Base-by-base conservation (phyloP, 148 eudicot species). In the Dysphania ambrosioides region DNA sequence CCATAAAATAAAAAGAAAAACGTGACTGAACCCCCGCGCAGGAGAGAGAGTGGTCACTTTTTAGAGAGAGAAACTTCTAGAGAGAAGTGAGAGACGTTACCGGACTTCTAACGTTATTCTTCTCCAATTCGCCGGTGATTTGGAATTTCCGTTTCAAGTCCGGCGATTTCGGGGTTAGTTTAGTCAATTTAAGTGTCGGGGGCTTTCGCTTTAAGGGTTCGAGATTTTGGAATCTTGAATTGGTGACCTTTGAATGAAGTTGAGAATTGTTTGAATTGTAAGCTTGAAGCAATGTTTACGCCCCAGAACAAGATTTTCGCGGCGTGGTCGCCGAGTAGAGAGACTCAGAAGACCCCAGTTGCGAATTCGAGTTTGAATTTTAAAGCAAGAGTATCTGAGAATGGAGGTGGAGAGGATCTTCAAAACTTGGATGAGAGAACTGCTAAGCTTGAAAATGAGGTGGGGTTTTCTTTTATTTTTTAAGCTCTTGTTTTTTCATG, bases 401-500 rank as follows among this genome's bases (percentile, higher is more conserved):
- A 71, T 70, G 42, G 79, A 6, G 77, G 75, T 7, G 90, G 79
- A 72, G 53, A 30, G 11, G 92, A 83, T 79, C 72, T 57, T 55
- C 84, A 76, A 49, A 69, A 76, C 71, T 65, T 86, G 72, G 77
- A 42, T 74, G 85, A 77, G 24, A 86, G 74, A 76, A 77, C 88
- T 32, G 74, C 83, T 6, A 82, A 80, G 79, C 93, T 95, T 34
- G 92, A 92, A 63, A 92, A 87, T 49, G 99, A 95, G 94, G 99
- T 95, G 8, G 27, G 83, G 71, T 13, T 35, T 2, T 57, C 26
- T 66, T 11, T 47, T 73, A 4, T 2, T 71, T 59, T n/a, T n/a
- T n/a, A n/a, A 2, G 12, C 31, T 47, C 64, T 6, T 49, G 55
- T 74, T 74, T 63, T 32, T 7, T 58, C 23, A 31, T 53, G 21